Evolutionary conservation across 2,329 filamentous ascomycete genomes (phyloP).

Genomic region (Fusarium torreyae): DNA sequence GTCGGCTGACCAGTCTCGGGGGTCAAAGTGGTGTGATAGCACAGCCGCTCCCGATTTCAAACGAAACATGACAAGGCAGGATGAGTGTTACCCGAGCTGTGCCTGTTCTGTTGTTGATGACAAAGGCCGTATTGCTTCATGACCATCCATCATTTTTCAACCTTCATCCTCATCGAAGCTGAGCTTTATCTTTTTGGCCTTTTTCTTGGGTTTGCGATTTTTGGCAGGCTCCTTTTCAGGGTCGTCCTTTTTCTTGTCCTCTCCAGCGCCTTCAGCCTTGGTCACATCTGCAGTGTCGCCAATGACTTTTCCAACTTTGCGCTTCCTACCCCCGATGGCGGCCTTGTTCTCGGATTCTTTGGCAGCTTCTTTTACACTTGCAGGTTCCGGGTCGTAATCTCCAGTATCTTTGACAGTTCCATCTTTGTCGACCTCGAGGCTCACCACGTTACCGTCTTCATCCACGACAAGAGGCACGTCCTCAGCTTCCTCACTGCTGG

Average conservation of each 20-base stretch:
- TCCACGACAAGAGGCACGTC: slow-evolving; percentile 83
- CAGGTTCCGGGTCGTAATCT: slow-evolving; percentile 40
- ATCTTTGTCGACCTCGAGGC: slow-evolving; percentile 62
- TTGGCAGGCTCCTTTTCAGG: slow-evolving; percentile 50
- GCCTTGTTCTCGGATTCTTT: slow-evolving; percentile 50
- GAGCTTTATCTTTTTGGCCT: slow-evolving; percentile 76
- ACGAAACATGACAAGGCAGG: not conserved
- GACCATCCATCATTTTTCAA: slow-evolving; percentile 48
- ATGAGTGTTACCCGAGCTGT: not conserved
- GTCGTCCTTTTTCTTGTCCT: slow-evolving; percentile 25
- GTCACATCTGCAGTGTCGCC: slow-evolving; percentile 53
- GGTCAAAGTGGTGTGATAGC: slow-evolving; percentile 10
- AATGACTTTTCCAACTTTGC: slow-evolving; percentile 63
- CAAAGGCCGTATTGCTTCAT: slow-evolving; percentile 5
- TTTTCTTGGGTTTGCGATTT: slow-evolving; percentile 63
- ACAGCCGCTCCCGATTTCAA: not conserved
- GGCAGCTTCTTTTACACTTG: slow-evolving; percentile 53
- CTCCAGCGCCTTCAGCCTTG: slow-evolving; percentile 26
- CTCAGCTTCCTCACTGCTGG: slow-evolving; percentile 79
- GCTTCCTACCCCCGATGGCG: slow-evolving; percentile 63
- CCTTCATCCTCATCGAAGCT: slow-evolving; percentile 76
- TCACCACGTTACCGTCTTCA: slow-evolving; percentile 76
- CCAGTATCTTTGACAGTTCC: slow-evolving; percentile 58
- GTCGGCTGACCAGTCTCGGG: not conserved
- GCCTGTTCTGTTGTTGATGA: not conserved